A percentile compares a stretch with the other conserved stretches of the same genome.
Evolutionary conservation across 176 grass and related monocot genomes (phyloP).

Genomic region (Neostapfia colusana): DNA sequence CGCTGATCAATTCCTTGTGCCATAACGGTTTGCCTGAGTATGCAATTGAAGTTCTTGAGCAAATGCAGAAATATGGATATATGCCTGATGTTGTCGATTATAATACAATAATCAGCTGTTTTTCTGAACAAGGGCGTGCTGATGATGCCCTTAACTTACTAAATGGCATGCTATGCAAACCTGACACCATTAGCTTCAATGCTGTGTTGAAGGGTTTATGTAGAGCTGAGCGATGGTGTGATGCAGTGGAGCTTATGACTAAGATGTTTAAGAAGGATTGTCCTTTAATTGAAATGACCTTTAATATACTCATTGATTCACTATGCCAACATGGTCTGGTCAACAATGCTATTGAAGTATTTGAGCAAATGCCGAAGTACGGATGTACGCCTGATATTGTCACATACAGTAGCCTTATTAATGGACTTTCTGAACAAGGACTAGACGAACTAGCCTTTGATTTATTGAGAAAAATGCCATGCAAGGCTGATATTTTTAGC

Average conservation of each 20-base stretch:
- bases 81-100: conserved; percentile 42
- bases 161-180: conserved; percentile 41
- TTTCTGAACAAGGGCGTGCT: conserved; percentile 40
- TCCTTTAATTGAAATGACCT: conserved; percentile 42
- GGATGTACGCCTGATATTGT: conserved; percentile 54
- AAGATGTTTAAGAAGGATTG: conserved; percentile 40
- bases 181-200: conserved; percentile 44
- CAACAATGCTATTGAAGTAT: conserved; percentile 37
- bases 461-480: conserved; percentile 54
- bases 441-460: conserved; percentile 42
- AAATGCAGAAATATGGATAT: conserved; percentile 46
- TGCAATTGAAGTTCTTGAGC: conserved; percentile 42
- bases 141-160: conserved; percentile 49
- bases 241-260: conserved; percentile 36
- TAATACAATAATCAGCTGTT: conserved; percentile 35
- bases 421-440: conserved; percentile 56
- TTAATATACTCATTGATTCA: conserved; percentile 51
- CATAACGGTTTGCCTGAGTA: conserved; percentile 32
- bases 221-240: conserved; percentile 44
- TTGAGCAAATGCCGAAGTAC: conserved; percentile 51
- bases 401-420: conserved; percentile 52
- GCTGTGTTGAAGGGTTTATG: conserved; percentile 49
- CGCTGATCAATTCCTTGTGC: conserved; percentile 44
- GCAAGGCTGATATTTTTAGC: conserved; percentile 50
- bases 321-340: conserved; percentile 42